A percentile compares a stretch with the other conserved stretches of the same genome.
Conservation (phyloP, 2,329 filamentous ascomycete species). For the Tolypocladium ovalisporum region DNA sequence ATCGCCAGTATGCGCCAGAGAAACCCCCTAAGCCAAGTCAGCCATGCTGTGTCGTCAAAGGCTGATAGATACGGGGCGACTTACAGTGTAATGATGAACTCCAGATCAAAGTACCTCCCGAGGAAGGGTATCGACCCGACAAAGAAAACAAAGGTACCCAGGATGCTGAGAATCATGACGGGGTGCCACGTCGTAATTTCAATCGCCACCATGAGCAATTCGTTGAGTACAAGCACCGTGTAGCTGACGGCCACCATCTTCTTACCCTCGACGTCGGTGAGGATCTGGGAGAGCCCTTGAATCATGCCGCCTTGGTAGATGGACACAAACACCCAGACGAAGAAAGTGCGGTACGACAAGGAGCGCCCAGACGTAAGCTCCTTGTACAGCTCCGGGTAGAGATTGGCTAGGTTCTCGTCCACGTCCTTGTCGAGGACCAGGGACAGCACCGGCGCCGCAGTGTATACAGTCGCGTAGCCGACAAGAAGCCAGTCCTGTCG, state of each 20-base stretch:
- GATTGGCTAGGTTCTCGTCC: slow-evolving; percentile 81
- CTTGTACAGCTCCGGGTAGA: slow-evolving; percentile 96
- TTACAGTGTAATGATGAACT: slow-evolving; percentile 61
- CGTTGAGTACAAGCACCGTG: slow-evolving; percentile 84
- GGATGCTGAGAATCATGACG: slow-evolving; percentile 73
- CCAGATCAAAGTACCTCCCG: slow-evolving; percentile 79
- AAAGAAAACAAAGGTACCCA: slow-evolving; percentile 76
- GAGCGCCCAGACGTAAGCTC: slow-evolving; percentile 85
- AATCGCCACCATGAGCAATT: slow-evolving; percentile 93
- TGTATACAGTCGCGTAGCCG: slow-evolving; percentile 93
- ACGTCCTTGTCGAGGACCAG: slow-evolving; percentile 93
- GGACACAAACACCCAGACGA: slow-evolving; percentile 90
- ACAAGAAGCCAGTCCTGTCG: slow-evolving; percentile 82
- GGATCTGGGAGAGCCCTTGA: slow-evolving; percentile 82
- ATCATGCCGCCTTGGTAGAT: slow-evolving; percentile 95
- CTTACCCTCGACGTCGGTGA: slow-evolving; percentile 64
- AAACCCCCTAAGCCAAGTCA: slow-evolving; percentile 50
- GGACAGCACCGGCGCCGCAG: slow-evolving; percentile 83
- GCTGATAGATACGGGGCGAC: slow-evolving; percentile 16
- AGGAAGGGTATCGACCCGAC: slow-evolving; percentile 77
- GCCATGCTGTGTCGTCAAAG: background rate
- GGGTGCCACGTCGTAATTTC: slow-evolving; percentile 97
- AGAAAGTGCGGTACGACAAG: slow-evolving; percentile 87
- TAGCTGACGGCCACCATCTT: slow-evolving; percentile 86
- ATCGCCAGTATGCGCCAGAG: slow-evolving; percentile 81